These are phyloP conservation scores for Colletotrichum navitas DNA, from an alignment of 2,329 filamentous ascomycete species.

Conservation along the genomic window DNA sequence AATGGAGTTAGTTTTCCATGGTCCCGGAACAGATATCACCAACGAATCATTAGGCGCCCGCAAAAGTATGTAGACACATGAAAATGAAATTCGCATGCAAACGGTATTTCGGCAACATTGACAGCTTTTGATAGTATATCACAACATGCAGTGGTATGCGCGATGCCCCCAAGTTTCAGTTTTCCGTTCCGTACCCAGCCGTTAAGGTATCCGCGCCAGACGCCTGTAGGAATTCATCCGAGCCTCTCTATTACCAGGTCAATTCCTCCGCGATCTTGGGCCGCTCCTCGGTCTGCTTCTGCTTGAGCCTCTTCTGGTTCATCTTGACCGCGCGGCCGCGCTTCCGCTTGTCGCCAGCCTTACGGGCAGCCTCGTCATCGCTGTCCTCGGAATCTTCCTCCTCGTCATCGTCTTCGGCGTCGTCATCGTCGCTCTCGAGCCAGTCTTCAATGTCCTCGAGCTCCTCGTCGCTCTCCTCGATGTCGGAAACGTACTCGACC, in stretches of 20 bases:
- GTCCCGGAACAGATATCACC: too few relatives aligned
- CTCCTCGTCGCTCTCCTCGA: constrained; percentile 82
- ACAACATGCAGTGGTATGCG: constrained; percentile 31
- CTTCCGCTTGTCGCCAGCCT: constrained; percentile 69
- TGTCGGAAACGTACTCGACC: constrained; percentile 93
- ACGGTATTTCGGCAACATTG: constrained; percentile 19
- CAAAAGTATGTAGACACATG: background rate
- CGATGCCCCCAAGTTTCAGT: constrained; percentile 28
- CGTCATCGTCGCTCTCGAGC: constrained; percentile 79
- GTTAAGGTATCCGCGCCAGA: constrained; percentile 40
- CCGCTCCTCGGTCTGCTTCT: constrained; percentile 63
- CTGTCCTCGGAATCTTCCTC: constrained; percentile 70
- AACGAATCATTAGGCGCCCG: background rate
- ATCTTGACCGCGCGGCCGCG: constrained; percentile 62
- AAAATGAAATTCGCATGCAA: background rate
- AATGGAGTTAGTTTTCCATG: background rate
- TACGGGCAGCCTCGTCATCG: constrained; percentile 66
- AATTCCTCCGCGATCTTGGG: constrained; percentile 57
- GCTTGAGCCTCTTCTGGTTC: constrained; percentile 55
- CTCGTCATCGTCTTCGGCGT: constrained; percentile 69
- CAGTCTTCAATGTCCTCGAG: constrained; percentile 90
- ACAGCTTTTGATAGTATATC: constrained; percentile 28
- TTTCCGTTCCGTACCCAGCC: constrained; percentile 37
- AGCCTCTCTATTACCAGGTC: constrained; percentile 52
- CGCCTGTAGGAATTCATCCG: constrained; percentile 32